Evolutionary conservation across 768 basidiomycete genomes (phyloP), one percentile per base, ranked within the genome.

Genomic region (Mycena floridula): DNA sequence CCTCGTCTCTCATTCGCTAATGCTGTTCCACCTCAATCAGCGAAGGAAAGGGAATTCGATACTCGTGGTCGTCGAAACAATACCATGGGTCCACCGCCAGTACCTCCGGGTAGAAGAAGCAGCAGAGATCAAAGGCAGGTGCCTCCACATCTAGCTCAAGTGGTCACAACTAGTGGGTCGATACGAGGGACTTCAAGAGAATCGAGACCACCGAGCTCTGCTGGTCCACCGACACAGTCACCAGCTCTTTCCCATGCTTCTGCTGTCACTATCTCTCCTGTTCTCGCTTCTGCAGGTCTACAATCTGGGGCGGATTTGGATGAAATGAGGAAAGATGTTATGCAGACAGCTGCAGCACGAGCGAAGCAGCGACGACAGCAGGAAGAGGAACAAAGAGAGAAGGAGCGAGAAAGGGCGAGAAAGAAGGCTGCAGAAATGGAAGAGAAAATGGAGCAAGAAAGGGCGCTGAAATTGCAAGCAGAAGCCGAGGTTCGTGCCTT

Each of bases 331-430:
- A 85, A 86, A 59, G 79, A 81, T 37, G 66, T 82, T 15, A 92
- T 93, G 91, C 89, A 90, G 48, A 76, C 63, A 44, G 87, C 87
- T 5, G 91, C 91, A 2, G 89, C 88, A 49, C 76, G 89, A 30
- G 91, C 91, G 5, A 83, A 79, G 55, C 76, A 84, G 49, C 71
- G 91, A 43, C 69, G 89, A 38, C 82, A 88, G 54, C 75, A 85
- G 41, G 91, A 93, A 53, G 92, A 94, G 58, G 84, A 81, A 49
- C 83, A 87, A 52, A 74, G 90, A 13, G 82, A 89, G 57, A 82
- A 77, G 38, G 83, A 85, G 60, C 78, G 79, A 52, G 89, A 92
- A 54, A 72, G 91, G 13, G 92, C 91, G 12, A 72, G 77, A 49
- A 76, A 67, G 63, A 95, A 93, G 61, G 90, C 88, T 22, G 75